phyloP scores from a whole-genome alignment of 257 asterid genomes.

The Asclepias syriaca region DNA sequence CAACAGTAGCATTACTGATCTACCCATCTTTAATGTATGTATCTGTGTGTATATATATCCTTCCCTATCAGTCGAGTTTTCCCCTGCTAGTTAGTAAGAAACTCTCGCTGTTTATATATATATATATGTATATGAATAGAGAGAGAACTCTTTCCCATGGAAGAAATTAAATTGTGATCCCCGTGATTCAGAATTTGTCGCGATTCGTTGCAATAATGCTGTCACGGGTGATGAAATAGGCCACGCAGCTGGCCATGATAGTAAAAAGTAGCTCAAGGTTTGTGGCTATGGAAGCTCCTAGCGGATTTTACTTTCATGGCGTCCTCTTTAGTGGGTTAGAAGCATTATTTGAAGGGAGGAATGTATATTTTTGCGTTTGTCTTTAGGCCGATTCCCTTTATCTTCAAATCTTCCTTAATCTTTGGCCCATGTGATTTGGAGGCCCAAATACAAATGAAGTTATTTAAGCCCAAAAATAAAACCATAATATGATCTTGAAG shows the following conservation, averaged over 20 bases:
- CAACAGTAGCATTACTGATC: background rate
- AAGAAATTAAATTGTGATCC: background rate
- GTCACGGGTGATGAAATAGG: constrained; percentile 11
- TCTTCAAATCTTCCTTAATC: too few species aligned
- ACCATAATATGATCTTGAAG: too few species aligned
- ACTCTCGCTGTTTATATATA: background rate
- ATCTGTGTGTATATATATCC: too few species aligned
- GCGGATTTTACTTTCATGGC: background rate
- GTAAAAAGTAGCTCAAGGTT: background rate
- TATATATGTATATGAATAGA: too few species aligned
- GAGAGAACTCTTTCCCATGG: background rate
- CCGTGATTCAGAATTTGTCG: constrained; percentile 14
- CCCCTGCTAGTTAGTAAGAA: background rate
- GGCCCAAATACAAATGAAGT: background rate
- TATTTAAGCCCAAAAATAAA: background rate
- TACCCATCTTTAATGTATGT: background rate
- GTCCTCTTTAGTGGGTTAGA: background rate
- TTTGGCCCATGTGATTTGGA: too few species aligned
- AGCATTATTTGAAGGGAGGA: background rate
- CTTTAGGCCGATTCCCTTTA: background rate
- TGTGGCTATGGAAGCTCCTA: constrained; percentile 7
- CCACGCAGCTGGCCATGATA: too few species aligned
- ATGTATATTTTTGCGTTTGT: background rate
- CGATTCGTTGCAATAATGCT: background rate
- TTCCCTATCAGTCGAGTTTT: background rate